Evolutionary conservation across 2,329 filamentous ascomycete genomes (phyloP).

Genomic region (Diaporthe aspalathi): DNA sequence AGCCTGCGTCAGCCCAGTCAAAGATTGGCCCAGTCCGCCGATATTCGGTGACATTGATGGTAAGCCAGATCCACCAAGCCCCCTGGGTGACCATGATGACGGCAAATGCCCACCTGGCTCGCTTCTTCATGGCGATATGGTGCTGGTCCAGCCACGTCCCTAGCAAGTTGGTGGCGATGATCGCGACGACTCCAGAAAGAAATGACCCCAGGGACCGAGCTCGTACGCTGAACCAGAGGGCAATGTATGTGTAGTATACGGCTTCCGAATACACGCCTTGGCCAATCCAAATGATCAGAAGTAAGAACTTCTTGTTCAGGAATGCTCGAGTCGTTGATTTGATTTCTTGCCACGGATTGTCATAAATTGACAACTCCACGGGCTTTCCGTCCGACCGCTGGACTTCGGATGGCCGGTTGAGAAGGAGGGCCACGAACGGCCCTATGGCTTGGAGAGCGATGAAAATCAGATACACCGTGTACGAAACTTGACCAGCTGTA

Average conservation of each 20-base stretch:
- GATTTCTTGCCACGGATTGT: conserved; percentile 11
- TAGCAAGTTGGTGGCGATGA: conserved; percentile 3
- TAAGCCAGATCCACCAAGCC: conserved; percentile 21
- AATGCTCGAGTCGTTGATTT: background rate
- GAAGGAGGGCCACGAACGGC: conserved; percentile 9
- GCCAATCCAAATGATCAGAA: conserved; percentile 9
- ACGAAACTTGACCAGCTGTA: conserved; percentile 28
- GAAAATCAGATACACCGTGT: conserved; percentile 43
- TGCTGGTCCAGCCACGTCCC: conserved; percentile 9
- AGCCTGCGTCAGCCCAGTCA: conserved; percentile 21
- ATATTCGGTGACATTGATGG: conserved; percentile 10
- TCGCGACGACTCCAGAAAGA: background rate
- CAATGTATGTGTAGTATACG: conserved; percentile 15
- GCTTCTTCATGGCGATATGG: background rate
- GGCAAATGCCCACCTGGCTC: background rate
- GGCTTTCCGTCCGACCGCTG: conserved; percentile 7
- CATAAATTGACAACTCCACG: background rate
- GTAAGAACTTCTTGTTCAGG: background rate
- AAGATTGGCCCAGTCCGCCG: background rate
- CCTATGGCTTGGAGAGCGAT: conserved; percentile 43
- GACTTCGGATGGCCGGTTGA: conserved; percentile 2
- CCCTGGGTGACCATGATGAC: conserved; percentile 14
- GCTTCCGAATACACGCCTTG: conserved; percentile 10
- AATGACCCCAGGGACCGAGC: background rate
- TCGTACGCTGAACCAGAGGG: conserved; percentile 13